phyloP scores from a whole-genome alignment of 2,329 filamentous ascomycete species.

The Emmonsia crescens region DNA sequence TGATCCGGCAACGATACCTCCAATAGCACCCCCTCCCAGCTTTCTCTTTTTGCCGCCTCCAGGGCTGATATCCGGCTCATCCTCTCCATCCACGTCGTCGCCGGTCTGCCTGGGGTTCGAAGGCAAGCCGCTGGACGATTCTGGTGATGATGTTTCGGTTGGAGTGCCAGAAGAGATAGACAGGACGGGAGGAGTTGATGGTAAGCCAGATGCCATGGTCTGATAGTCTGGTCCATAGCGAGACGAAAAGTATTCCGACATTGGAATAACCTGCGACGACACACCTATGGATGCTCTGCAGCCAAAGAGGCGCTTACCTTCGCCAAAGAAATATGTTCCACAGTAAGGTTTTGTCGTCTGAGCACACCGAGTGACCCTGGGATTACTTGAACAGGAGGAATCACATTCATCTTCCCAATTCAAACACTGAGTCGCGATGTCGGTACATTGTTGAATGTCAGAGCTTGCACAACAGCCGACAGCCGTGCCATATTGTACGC shows the following conservation, averaged over 20 bases:
- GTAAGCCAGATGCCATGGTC: background rate
- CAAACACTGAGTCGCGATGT: constrained; percentile 11
- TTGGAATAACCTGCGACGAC: constrained; percentile 8
- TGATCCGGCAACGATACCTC: constrained; percentile 12
- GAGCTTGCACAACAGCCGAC: constrained; percentile 14
- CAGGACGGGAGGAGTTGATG: background rate
- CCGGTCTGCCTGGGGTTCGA: background rate
- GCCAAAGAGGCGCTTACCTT: constrained; percentile 8
- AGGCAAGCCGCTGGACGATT: background rate
- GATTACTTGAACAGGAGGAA: constrained; percentile 5
- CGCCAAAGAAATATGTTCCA: constrained; percentile 12
- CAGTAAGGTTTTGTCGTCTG: constrained; percentile 12
- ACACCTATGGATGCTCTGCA: constrained; percentile 10
- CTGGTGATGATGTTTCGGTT: background rate
- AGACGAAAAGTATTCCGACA: constrained; percentile 13
- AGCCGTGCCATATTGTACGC: constrained; percentile 11
- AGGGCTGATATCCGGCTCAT: background rate
- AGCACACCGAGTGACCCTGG: constrained; percentile 7
- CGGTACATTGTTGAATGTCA: constrained; percentile 11
- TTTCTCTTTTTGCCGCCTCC: background rate
- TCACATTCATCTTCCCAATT: constrained; percentile 10
- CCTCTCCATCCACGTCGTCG: background rate
- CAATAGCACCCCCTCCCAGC: constrained; percentile 11
- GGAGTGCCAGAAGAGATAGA: background rate
- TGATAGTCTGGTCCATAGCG: constrained; percentile 11